Evolutionary conservation across 106 monocot species (phyloP).

Genomic region (Allium sativum): DNA sequence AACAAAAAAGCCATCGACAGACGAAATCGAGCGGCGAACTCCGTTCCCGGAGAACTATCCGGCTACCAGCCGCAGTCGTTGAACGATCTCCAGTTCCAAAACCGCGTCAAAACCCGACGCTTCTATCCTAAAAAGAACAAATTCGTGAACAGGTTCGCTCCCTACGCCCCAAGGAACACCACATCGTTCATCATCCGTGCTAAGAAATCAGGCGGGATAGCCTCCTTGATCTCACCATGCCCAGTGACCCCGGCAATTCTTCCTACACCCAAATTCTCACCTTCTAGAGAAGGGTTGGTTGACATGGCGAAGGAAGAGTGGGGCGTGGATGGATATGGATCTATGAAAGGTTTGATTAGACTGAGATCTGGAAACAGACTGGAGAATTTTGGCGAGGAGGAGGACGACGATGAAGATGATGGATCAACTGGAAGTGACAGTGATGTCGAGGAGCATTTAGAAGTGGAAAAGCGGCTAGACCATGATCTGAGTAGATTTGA

Average conservation of each 20-base stretch:
- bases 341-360: conserved; percentile 92
- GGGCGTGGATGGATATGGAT: conserved; percentile 96
- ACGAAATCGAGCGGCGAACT: conserved; percentile 21
- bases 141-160: conserved; percentile 38
- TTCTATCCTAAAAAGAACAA: conserved; percentile 72
- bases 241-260: conserved; percentile 92
- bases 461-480: conserved; percentile 70
- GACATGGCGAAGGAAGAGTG: conserved; percentile 99
- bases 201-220: conserved; percentile 87
- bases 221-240: conserved; percentile 79
- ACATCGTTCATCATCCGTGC: conserved; percentile 93
- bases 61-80: conserved; percentile 57
- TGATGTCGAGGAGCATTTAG: conserved; percentile 51
- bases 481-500: conserved; percentile 46
- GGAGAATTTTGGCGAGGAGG: conserved; percentile 2
- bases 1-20: conserved; percentile 45
- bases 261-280: conserved; percentile 84
- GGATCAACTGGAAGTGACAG: conserved; percentile 32
- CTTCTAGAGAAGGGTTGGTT: conserved; percentile 68
- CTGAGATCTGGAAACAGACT: conserved; percentile 32
- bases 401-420: conserved; percentile 32
- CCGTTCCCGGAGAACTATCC: not conserved
- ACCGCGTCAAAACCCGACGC: conserved; percentile 68
- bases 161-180: conserved; percentile 83
- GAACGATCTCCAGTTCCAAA: conserved; percentile 75